phyloP scores from a whole-genome alignment of 78 protist species.

The Cyanophora paradoxa region DNA sequence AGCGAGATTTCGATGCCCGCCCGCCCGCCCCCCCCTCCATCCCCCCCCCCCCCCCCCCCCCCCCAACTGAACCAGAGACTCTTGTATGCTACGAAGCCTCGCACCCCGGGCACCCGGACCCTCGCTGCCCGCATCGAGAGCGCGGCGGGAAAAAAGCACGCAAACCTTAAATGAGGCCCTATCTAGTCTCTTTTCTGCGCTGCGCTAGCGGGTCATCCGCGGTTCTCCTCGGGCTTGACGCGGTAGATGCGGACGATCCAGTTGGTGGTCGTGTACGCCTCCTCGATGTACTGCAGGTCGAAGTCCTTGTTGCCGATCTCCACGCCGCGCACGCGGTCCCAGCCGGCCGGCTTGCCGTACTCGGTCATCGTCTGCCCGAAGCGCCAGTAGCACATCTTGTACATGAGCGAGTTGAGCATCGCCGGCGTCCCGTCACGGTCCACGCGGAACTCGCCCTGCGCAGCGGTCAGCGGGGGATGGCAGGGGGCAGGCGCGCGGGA shows the following conservation, averaged over 20 bases:
- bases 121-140: no score
- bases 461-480: background rate
- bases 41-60: no score
- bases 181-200: no score
- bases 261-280: constrained; percentile 93
- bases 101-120: no score
- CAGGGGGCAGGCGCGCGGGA: background rate
- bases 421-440: constrained; percentile 41
- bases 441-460: background rate
- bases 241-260: constrained; percentile 95
- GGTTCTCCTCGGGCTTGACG: constrained; percentile 83
- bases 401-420: constrained; percentile 85
- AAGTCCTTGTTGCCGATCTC: constrained; percentile 89
- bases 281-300: constrained; percentile 78
- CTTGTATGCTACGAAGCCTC: no score
- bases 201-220: constrained; percentile 48
- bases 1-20: no score
- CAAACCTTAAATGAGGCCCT: no score
- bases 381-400: constrained; percentile 86
- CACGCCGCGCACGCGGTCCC: constrained; percentile 80
- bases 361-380: constrained; percentile 72
- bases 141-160: no score
- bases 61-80: no score
- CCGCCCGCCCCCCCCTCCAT: no score
- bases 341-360: constrained; percentile 70